Percentiles rank a stretch among this genome's conserved stretches.
Conservation (phyloP, 768 basidiomycete species). For the Rhodotorula sphaerocarpa region DNA sequence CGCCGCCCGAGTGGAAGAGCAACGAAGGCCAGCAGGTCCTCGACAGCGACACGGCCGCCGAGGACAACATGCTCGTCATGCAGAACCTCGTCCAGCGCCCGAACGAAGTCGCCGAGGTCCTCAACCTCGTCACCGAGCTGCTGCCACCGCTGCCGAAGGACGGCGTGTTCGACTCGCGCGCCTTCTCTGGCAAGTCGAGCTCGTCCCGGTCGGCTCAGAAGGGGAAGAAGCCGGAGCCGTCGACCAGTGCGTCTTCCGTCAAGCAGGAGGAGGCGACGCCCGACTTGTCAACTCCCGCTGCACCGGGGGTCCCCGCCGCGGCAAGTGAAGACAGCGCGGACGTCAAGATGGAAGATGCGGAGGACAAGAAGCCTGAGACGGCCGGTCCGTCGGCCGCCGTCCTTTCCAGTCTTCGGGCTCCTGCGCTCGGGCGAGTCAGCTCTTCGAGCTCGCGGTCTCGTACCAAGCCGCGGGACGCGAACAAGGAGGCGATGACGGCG, state of each 20-base stretch:
- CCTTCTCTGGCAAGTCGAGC: constrained; percentile 27
- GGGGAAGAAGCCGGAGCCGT: constrained; percentile 5
- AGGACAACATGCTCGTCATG: constrained; percentile 95
- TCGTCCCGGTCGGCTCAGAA: constrained; percentile 14
- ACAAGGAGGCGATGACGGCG: constrained; percentile 48
- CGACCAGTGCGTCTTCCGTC: background rate
- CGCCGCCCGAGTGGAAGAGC: constrained; percentile 56
- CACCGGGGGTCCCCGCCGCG: background rate
- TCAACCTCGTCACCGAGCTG: constrained; percentile 79
- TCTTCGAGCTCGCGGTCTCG: constrained; percentile 39
- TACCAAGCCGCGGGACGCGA: constrained; percentile 26
- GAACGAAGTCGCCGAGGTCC: constrained; percentile 90
- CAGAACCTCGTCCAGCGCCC: constrained; percentile 92
- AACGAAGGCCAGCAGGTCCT: constrained; percentile 31
- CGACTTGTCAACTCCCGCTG: background rate
- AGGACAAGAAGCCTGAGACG: constrained; percentile 1
- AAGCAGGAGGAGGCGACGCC: constrained; percentile 35
- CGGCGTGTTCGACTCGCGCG: constrained; percentile 77
- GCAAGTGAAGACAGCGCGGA: constrained; percentile 1
- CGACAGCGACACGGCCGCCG: constrained; percentile 43
- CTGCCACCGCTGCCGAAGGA: constrained; percentile 92
- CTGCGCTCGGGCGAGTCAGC: constrained; percentile 38
- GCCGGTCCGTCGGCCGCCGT: constrained; percentile 31
- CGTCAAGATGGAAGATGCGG: constrained; percentile 30
- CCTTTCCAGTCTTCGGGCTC: constrained; percentile 40